These are phyloP conservation scores for Aspergillus sp. DNA, from an alignment of 2,329 filamentous ascomycete species.

Conservation along the genomic window DNA sequence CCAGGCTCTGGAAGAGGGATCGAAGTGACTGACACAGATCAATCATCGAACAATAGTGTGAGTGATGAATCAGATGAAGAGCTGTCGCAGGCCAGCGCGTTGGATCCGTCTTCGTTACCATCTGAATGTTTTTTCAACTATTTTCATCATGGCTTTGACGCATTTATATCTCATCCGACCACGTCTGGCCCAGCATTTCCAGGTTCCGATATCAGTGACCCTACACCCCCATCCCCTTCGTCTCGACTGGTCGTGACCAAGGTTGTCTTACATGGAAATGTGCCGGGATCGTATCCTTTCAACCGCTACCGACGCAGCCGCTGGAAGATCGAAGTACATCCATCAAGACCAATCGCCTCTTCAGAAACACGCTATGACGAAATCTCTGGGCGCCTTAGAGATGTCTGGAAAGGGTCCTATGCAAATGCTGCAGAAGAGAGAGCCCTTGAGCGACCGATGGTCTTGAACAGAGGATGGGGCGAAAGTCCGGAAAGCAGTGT, in stretches of 20 bases:
- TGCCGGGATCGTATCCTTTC: constrained; percentile 95
- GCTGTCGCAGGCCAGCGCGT: constrained; percentile 56
- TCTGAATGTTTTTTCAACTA: constrained; percentile 89
- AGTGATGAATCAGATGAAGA: constrained; percentile 72
- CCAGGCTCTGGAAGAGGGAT: constrained; percentile 41
- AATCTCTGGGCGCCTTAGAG: constrained; percentile 70
- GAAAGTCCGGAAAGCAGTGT: constrained; percentile 89
- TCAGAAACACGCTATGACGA: constrained; percentile 81
- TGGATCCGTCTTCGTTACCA: constrained; percentile 59
- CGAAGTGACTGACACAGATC: constrained; percentile 69
- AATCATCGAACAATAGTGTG: constrained; percentile 72
- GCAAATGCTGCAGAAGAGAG: constrained; percentile 59
- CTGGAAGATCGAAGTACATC: constrained; percentile 70
- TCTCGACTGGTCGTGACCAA: constrained; percentile 85
- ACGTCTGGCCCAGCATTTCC: constrained; percentile 68
- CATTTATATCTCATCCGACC: constrained; percentile 81
- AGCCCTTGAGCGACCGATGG: constrained; percentile 68
- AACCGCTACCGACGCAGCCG: constrained; percentile 89
- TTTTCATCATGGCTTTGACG: constrained; percentile 92
- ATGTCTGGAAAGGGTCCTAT: constrained; percentile 72
- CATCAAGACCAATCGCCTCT: constrained; percentile 56
- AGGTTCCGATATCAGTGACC: constrained; percentile 43
- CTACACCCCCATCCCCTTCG: constrained; percentile 33
- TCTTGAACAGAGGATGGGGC: constrained; percentile 87
- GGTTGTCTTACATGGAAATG: constrained; percentile 89